phyloP scores from a whole-genome alignment of 2,329 filamentous ascomycete genomes.

The Gnomoniopsis sp. region DNA sequence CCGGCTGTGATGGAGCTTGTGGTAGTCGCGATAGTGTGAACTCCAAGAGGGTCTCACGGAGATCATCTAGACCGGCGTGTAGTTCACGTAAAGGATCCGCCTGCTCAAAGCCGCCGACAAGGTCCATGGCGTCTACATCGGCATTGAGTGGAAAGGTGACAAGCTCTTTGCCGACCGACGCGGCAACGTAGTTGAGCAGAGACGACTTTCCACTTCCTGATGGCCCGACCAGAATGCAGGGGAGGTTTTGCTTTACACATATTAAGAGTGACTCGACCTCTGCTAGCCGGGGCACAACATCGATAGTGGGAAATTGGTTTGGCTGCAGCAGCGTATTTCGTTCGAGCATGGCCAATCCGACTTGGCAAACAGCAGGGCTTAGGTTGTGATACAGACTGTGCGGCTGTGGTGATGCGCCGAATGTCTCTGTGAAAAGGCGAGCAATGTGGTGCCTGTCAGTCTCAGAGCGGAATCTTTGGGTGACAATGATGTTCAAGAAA shows the following conservation, averaged over 20 bases:
- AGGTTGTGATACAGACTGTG: conserved; percentile 73
- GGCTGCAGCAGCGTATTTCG: conserved; percentile 56
- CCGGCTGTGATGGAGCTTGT: background rate
- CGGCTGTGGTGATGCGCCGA: conserved; percentile 46
- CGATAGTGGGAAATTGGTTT: conserved; percentile 46
- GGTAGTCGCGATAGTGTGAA: conserved; percentile 49
- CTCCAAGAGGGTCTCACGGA: conserved; percentile 40
- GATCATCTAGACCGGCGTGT: conserved; percentile 50
- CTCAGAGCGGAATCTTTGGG: conserved; percentile 78
- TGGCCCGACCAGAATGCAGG: conserved; percentile 81
- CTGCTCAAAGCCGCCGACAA: conserved; percentile 96
- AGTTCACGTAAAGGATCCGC: conserved; percentile 75
- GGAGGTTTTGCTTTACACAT: conserved; percentile 81
- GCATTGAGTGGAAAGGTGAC: conserved; percentile 87
- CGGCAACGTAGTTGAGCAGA: conserved; percentile 77
- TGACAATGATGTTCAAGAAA: conserved; percentile 78
- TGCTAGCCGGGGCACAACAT: conserved; percentile 55
- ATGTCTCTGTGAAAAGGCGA: conserved; percentile 63
- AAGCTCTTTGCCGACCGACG: conserved; percentile 69
- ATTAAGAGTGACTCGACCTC: conserved; percentile 84
- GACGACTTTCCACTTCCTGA: conserved; percentile 85
- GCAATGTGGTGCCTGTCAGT: conserved; percentile 65
- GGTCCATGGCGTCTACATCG: conserved; percentile 94
- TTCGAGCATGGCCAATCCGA: conserved; percentile 70
- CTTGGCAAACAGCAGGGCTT: conserved; percentile 64